Evolutionary conservation across 345 rosid species (phyloP).

Genomic region (Salix dunnii): DNA sequence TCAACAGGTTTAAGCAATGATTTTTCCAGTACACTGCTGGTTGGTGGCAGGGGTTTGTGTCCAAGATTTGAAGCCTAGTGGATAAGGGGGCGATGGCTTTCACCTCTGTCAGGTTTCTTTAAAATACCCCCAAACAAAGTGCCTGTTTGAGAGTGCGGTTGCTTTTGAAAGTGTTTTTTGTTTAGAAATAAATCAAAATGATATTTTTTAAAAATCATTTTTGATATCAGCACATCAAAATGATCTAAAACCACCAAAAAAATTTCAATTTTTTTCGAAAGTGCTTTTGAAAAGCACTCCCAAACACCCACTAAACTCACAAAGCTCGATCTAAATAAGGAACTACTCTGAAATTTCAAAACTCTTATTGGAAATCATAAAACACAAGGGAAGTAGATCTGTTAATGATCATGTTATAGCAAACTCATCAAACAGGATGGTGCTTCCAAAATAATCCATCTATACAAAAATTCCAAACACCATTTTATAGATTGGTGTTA

Average conservation of each 20-base stretch:
- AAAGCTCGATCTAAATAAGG: neutral
- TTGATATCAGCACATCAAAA: no score
- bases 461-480: neutral
- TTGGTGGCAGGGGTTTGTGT: neutral
- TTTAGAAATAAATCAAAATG: no score
- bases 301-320: neutral
- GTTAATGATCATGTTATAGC: neutral
- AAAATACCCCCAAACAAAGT: neutral
- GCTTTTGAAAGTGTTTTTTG: no score
- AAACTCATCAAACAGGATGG: neutral
- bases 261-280: no score
- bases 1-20: neutral
- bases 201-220: no score
- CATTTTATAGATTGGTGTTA: neutral
- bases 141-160: no score
- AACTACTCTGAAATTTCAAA: no score
- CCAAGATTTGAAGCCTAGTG: neutral
- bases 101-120: neutral
- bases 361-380: neutral
- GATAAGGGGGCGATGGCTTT: neutral
- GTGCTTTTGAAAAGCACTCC: no score
- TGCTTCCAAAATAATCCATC: neutral
- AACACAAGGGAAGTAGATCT: neutral
- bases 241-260: no score
- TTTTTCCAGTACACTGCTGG: neutral